Conservation (phyloP, 139 green algal genomes). For the Chlamydomonas schloesseri region DNA sequence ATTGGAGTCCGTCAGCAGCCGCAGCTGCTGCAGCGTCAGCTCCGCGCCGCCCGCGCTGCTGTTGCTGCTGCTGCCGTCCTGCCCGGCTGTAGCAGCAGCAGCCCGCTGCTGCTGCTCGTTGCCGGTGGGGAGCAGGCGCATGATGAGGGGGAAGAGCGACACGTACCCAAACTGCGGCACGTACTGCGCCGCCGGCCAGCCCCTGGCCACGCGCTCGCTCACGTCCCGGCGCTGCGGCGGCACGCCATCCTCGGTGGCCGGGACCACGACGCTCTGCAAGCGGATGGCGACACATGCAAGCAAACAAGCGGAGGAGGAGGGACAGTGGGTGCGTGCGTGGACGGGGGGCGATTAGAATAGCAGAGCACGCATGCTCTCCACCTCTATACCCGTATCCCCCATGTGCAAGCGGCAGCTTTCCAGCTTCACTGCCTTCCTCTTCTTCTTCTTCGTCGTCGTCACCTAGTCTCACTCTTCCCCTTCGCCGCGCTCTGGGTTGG, state of each 20-base stretch:
- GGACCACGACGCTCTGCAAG: neutral
- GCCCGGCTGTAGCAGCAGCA: no score
- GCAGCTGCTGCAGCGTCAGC: slow-evolving; percentile 61
- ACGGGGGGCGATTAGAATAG: no score
- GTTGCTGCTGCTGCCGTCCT: neutral
- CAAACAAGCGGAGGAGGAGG: no score
- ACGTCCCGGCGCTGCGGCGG: neutral
- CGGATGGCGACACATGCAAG: no score
- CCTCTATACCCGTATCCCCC: no score
- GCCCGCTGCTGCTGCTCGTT: neutral
- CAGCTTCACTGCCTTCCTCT: no score
- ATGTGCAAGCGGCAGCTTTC: no score
- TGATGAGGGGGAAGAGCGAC: slow-evolving; percentile 92
- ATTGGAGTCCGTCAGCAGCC: slow-evolving; percentile 64
- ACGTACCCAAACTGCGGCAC: slow-evolving; percentile 94
- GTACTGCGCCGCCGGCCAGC: slow-evolving; percentile 60
- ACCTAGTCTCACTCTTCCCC: no score
- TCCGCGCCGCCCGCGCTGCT: neutral
- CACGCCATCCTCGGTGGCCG: neutral
- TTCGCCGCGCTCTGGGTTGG: no score
- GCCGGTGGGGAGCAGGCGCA: slow-evolving; percentile 81
- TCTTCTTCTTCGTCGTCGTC: no score
- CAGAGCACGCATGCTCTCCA: no score
- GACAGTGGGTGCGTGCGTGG: no score
- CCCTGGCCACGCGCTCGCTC: slow-evolving; percentile 37